Conservation (phyloP, 305 asterid species). For the Rubia tinctorum region DNA sequence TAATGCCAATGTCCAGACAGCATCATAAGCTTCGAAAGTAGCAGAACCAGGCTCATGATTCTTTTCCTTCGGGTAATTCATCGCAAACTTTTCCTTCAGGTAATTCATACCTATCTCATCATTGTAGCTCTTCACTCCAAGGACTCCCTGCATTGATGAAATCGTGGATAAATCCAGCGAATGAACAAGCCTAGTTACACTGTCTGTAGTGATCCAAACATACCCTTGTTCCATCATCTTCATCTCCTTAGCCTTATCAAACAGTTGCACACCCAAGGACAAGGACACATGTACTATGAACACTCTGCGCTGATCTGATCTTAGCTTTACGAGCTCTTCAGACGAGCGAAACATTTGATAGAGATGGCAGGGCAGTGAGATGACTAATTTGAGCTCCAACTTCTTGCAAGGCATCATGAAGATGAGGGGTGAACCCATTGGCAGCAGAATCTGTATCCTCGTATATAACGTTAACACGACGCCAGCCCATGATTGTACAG, state of each 20-base stretch:
- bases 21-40: conserved; percentile 33
- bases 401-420: conserved; percentile 22
- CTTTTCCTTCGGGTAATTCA: conserved; percentile 22
- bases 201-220: conserved; percentile 38
- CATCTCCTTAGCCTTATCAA: conserved; percentile 30
- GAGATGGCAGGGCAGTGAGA: conserved; percentile 22
- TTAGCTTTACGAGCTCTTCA: conserved; percentile 28
- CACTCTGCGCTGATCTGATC: conserved; percentile 30
- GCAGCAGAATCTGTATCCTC: conserved; percentile 26
- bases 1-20: conserved; percentile 18
- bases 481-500: conserved; percentile 32
- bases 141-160: conserved; percentile 35
- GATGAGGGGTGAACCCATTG: conserved; percentile 24
- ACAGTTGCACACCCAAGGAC: conserved; percentile 21
- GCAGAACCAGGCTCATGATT: conserved; percentile 28
- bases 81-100: conserved; percentile 23
- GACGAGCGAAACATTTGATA: conserved; percentile 9
- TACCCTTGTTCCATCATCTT: conserved; percentile 34
- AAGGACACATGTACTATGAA: conserved; percentile 31
- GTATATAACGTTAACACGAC: conserved; percentile 31
- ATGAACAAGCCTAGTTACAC: conserved; percentile 24
- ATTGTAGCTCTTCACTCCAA: conserved; percentile 28
- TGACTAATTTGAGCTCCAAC: conserved; percentile 24
- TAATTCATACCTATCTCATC: conserved; percentile 3
- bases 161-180: conserved; percentile 21